These are phyloP conservation scores for Cyclotella choctawhatcheeana DNA, from an alignment of 108 stramenopile species.

Conservation along the genomic window DNA sequence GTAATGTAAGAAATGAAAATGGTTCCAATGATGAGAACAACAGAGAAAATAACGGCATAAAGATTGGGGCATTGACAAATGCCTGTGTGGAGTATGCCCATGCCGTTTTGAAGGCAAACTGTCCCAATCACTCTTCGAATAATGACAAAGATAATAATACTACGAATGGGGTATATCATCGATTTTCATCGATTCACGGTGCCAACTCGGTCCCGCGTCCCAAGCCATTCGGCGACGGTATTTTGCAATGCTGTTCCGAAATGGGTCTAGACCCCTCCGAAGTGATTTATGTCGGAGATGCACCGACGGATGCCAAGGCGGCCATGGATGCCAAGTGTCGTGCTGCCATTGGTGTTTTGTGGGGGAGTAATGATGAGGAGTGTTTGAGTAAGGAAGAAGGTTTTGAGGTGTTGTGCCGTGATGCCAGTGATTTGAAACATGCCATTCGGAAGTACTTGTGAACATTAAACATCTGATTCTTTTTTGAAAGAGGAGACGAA, in stretches of 20 bases:
- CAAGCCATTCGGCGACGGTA: conserved; percentile 80
- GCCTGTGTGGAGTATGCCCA: conserved; percentile 86
- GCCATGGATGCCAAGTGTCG: conserved; percentile 70
- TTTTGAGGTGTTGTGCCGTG: conserved; percentile 56
- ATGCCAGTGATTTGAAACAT: conserved; percentile 59
- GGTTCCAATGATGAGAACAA: no score
- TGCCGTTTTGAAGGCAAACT: conserved; percentile 79
- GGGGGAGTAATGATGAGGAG: conserved; percentile 76
- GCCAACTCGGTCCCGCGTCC: conserved; percentile 81
- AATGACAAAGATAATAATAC: not conserved
- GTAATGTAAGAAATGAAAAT: not conserved
- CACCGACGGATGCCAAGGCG: conserved; percentile 77
- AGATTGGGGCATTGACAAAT: conserved; percentile 83
- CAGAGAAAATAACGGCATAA: conserved; percentile 21
- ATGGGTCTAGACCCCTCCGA: conserved; percentile 60
- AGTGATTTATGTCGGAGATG: conserved; percentile 83
- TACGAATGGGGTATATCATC: conserved; percentile 45
- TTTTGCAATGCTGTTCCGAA: conserved; percentile 67
- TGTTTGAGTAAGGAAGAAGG: conserved; percentile 60
- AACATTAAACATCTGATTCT: not conserved
- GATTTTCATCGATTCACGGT: conserved; percentile 77
- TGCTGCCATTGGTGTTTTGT: conserved; percentile 75
- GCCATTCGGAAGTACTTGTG: conserved; percentile 46
- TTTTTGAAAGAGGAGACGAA: no score
- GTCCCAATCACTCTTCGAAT: conserved; percentile 22